Conservation (phyloP, 192 early-diverging fungal genomes). For the Coemansia sp. region DNA sequence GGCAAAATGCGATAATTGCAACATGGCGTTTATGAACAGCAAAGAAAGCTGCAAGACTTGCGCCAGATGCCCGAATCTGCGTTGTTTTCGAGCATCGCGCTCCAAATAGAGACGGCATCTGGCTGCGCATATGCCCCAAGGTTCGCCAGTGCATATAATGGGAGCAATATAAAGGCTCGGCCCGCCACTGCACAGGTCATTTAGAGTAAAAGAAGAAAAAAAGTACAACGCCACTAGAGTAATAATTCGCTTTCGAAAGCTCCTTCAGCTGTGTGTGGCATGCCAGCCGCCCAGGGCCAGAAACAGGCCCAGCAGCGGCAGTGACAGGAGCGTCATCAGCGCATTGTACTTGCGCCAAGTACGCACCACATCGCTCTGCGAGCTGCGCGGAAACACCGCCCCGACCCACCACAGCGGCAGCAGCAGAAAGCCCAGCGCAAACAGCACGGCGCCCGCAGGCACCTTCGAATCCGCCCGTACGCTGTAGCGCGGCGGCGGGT, state of each 20-base stretch:
- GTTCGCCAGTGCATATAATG: neutral
- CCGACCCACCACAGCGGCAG: conserved; percentile 55
- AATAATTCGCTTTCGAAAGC: neutral
- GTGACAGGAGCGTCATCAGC: conserved; percentile 49
- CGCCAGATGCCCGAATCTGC: too few relatives aligned
- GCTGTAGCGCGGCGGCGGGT: conserved; percentile 39
- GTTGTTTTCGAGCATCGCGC: too few relatives aligned
- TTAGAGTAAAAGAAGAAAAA: neutral
- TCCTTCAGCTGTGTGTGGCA: conserved; percentile 25
- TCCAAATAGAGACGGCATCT: too few relatives aligned
- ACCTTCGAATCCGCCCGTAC: conserved; percentile 16
- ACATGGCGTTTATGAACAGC: too few relatives aligned
- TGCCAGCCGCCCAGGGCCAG: conserved; percentile 54
- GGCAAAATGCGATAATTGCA: too few relatives aligned
- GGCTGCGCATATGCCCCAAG: too few relatives aligned
- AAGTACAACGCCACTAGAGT: neutral
- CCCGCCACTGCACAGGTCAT: too few relatives aligned
- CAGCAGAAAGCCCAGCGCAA: conserved; percentile 41
- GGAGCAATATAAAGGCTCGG: too few relatives aligned
- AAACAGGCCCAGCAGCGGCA: conserved; percentile 48
- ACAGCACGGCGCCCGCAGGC: conserved; percentile 39
- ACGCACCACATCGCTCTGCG: conserved; percentile 25
- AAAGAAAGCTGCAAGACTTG: too few relatives aligned
- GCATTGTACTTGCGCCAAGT: conserved; percentile 55
- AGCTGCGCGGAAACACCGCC: conserved; percentile 32